Conservation (phyloP, 768 basidiomycete species). For the Tricholoma sp. region DNA sequence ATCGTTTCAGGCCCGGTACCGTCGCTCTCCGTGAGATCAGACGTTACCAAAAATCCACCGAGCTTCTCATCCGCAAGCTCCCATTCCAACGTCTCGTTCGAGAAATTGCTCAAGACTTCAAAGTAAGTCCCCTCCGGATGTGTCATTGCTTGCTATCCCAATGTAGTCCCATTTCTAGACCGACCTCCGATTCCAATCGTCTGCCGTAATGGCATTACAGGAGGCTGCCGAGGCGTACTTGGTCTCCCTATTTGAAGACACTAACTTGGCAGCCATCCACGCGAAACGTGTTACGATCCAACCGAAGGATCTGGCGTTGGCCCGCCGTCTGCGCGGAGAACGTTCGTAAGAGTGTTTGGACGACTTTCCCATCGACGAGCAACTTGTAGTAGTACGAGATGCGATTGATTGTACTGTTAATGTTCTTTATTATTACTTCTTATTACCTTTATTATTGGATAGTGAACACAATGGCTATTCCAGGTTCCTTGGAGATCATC, state of each 20-base stretch:
- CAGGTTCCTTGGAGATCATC: too few relatives aligned
- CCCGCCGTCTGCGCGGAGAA: slow-evolving; percentile 30
- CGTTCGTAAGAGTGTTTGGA: slow-evolving; percentile 21
- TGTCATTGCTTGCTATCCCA: not conserved
- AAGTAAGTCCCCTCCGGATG: slow-evolving; percentile 30
- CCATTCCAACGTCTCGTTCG: slow-evolving; percentile 73
- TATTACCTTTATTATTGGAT: slow-evolving; percentile 5
- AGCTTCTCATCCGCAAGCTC: slow-evolving; percentile 59
- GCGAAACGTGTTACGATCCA: slow-evolving; percentile 57
- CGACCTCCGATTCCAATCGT: slow-evolving; percentile 74
- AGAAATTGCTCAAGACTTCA: slow-evolving; percentile 82
- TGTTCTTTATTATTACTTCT: slow-evolving; percentile 3
- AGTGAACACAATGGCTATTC: too few relatives aligned
- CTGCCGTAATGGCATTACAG: slow-evolving; percentile 63
- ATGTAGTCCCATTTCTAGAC: slow-evolving; percentile 32
- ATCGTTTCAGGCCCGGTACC: slow-evolving; percentile 76
- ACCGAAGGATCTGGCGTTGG: slow-evolving; percentile 59
- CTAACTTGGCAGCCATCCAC: slow-evolving; percentile 59
- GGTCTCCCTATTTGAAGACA: slow-evolving; percentile 68
- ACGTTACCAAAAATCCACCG: slow-evolving; percentile 59
- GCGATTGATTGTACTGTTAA: not conserved
- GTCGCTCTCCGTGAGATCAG: slow-evolving; percentile 76
- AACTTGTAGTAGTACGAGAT: not conserved
- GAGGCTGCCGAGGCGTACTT: slow-evolving; percentile 69
- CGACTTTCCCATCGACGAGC: not conserved